Evolutionary conservation across 2,329 filamentous ascomycete species (phyloP).

Genomic region (Tolypocladium guangdongense): DNA sequence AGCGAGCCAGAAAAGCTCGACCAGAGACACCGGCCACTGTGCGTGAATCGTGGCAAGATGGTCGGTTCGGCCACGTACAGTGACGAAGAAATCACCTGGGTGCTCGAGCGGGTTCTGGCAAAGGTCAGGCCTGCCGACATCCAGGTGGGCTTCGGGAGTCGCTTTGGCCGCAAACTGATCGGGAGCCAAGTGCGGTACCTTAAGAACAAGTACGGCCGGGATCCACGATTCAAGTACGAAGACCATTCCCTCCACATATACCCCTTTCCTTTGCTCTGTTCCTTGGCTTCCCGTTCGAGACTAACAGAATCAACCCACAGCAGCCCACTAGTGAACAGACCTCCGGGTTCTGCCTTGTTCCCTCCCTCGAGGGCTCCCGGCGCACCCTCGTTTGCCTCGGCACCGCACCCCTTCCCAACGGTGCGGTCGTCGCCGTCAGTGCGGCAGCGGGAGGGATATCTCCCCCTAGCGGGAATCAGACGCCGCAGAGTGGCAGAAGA

Average conservation of each 20-base stretch:
- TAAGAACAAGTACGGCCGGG: slow-evolving; percentile 28
- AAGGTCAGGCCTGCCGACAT: slow-evolving; percentile 16
- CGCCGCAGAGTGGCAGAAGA: not conserved
- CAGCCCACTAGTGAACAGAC: not conserved
- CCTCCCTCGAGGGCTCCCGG: not conserved
- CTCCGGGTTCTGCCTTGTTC: not conserved
- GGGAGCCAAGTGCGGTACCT: slow-evolving; percentile 27
- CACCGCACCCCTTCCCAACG: not conserved
- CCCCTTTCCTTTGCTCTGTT: not conserved
- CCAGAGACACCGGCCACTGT: not conserved
- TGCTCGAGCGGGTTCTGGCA: slow-evolving; percentile 18
- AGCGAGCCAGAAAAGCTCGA: not conserved
- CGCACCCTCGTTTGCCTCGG: not conserved
- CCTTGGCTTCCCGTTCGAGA: not conserved
- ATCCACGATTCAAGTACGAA: slow-evolving; percentile 26
- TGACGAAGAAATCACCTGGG: slow-evolving; percentile 21
- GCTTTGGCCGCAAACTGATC: slow-evolving; percentile 18
- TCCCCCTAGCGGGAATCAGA: not conserved
- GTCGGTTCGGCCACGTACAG: slow-evolving; percentile 23
- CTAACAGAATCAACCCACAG: not conserved
- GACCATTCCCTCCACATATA: not conserved
- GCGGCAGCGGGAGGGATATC: not conserved
- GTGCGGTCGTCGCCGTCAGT: not conserved
- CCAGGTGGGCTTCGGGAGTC: slow-evolving; percentile 12
- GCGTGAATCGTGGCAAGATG: slow-evolving; percentile 11